Percentiles rank a stretch among this genome's conserved stretches.
Evolutionary conservation across 2,329 filamentous ascomycete species (phyloP).

Genomic region (Sporothrix inflata): DNA sequence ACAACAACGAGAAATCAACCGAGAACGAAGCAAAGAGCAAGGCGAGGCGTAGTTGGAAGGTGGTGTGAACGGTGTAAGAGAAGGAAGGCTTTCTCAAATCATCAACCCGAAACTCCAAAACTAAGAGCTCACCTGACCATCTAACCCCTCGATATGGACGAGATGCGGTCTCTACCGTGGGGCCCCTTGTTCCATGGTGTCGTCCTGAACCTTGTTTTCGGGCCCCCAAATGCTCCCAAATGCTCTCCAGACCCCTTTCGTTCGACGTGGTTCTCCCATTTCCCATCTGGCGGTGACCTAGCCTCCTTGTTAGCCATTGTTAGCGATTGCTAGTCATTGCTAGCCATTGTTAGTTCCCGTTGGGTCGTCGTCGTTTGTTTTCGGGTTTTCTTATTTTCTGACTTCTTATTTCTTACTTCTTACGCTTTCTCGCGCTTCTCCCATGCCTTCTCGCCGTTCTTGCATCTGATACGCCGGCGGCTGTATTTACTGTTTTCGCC

Average conservation of each 20-base stretch:
- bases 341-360: not conserved
- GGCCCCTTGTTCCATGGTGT: constrained; percentile 3
- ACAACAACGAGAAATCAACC: not conserved
- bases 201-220: not conserved
- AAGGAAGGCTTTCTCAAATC: not conserved
- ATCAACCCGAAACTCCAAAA: not conserved
- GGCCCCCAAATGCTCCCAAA: not conserved
- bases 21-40: not conserved
- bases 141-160: constrained; percentile 4
- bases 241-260: not conserved
- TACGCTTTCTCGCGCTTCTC: not conserved
- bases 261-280: constrained; percentile 9
- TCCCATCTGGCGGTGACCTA: constrained; percentile 25
- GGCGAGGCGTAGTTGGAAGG: not conserved
- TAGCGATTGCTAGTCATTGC: not conserved
- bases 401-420: not conserved
- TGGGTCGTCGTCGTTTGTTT: not conserved
- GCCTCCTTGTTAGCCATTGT: not conserved
- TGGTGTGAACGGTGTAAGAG: constrained; percentile 11
- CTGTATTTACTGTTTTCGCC: not conserved
- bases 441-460: not conserved
- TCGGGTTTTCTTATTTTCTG: not conserved
- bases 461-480: not conserved
- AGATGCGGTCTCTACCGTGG: not conserved
- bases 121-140: constrained; percentile 9